Percentiles rank a stretch among this genome's conserved stretches.
Conservation (phyloP, 2,329 filamentous ascomycete species). For the Pseudogymnoascus sp. region DNA sequence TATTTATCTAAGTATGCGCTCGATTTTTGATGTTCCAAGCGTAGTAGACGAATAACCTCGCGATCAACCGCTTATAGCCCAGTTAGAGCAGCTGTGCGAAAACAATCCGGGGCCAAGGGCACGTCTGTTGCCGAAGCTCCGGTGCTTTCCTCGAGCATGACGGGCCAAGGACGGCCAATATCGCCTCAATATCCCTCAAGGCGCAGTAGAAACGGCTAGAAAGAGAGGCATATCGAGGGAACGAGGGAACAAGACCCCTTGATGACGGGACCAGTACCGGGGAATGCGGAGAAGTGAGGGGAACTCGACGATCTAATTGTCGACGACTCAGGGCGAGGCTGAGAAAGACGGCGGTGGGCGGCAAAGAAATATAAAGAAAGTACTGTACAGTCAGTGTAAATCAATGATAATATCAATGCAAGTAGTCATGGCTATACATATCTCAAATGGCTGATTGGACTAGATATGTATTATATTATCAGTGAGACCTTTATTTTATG, state of each 20-base stretch:
- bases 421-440: background rate
- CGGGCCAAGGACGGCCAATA: background rate
- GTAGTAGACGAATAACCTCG: background rate
- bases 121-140: background rate
- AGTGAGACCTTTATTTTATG: background rate
- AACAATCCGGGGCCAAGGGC: background rate
- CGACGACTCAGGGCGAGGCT: background rate
- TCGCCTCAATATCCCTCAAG: slow-evolving; percentile 6
- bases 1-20: background rate
- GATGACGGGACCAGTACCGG: background rate
- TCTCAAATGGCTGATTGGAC: background rate
- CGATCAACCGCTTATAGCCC: slow-evolving; percentile 6
- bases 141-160: background rate
- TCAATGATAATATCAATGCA: background rate
- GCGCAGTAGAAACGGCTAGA: background rate
- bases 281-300: background rate
- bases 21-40: background rate
- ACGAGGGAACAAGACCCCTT: background rate
- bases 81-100: background rate
- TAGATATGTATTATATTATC: background rate
- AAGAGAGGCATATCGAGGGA: background rate
- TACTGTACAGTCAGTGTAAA: background rate
- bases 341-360: background rate
- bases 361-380: background rate
- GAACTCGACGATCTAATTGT: background rate